Conservation (phyloP, 176 grass and related monocot species). For the Oryza longistaminata region DNA sequence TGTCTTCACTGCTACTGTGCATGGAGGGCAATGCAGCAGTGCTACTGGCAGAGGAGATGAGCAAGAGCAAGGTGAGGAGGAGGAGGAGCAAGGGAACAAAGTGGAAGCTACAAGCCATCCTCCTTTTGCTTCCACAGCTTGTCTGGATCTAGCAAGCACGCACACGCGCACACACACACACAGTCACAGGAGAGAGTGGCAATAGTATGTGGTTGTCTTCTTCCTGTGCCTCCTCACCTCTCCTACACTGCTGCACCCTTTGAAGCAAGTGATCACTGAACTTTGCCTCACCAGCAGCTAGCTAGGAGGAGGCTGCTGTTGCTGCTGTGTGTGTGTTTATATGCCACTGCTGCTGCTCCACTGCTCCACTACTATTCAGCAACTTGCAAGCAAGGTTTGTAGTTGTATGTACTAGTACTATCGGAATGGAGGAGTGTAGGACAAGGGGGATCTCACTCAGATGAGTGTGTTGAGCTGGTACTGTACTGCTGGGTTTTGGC, state of each 20-base stretch:
- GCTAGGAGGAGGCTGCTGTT: too few species aligned
- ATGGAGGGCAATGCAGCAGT: slow-evolving; percentile 22
- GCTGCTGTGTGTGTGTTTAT: neutral
- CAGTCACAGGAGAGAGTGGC: neutral
- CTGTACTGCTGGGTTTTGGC: neutral
- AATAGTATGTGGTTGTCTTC: slow-evolving; percentile 40
- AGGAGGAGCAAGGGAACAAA: slow-evolving; percentile 49
- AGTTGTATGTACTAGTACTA: neutral
- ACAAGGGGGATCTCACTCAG: neutral
- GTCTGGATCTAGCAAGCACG: slow-evolving; percentile 33
- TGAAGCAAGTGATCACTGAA: neutral
- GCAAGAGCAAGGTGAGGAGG: slow-evolving; percentile 20
- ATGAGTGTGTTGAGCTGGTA: neutral
- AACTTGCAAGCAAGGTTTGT: neutral
- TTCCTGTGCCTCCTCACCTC: slow-evolving; percentile 8
- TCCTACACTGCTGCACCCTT: neutral
- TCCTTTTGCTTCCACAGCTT: slow-evolving; percentile 29
- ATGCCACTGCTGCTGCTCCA: neutral
- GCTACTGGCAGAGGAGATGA: neutral
- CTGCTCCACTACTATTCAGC: neutral
- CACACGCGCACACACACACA: neutral
- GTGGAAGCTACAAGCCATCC: slow-evolving; percentile 73
- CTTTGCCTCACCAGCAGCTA: too few species aligned
- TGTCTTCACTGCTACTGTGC: neutral
- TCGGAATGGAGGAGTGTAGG: neutral